Evolutionary conservation across 108 stramenopile species (phyloP).

Genomic region (Pseudonitzschia multistriata): DNA sequence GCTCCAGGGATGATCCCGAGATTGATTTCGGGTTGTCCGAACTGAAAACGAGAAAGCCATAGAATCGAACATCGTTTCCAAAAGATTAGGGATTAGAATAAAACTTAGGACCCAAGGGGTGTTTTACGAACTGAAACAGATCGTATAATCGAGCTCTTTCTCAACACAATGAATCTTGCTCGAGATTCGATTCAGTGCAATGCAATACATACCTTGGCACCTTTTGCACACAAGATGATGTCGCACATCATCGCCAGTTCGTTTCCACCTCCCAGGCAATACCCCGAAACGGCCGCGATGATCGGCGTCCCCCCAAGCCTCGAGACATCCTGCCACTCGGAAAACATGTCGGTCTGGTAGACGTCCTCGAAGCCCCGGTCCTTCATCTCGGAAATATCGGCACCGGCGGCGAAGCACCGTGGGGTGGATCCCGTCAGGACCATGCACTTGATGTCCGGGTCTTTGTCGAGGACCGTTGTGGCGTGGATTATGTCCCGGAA

Average conservation of each 20-base stretch:
- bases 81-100: not conserved
- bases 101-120: not conserved
- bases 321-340: constrained; percentile 86
- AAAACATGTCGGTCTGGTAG: constrained; percentile 90
- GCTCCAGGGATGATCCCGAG: constrained; percentile 95
- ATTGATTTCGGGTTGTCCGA: constrained; percentile 98
- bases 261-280: constrained; percentile 96
- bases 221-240: constrained; percentile 63
- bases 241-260: constrained; percentile 99
- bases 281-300: constrained; percentile 97
- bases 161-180: not conserved
- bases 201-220: constrained; percentile 26
- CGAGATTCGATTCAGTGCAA: too few species aligned
- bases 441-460: constrained; percentile 82
- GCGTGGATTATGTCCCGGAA: constrained; percentile 89
- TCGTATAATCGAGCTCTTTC: not conserved
- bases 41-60: constrained; percentile 53
- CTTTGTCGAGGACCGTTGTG: constrained; percentile 63
- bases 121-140: too few species aligned
- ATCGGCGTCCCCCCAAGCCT: constrained; percentile 74
- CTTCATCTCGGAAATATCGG: constrained; percentile 97
- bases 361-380: constrained; percentile 67
- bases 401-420: constrained; percentile 96
- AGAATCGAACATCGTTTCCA: not conserved
- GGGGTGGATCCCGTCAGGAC: constrained; percentile 90